Evolutionary conservation across 1,284 basidiomycete genomes (phyloP).

Genomic region (Heterobasidion annosum): DNA sequence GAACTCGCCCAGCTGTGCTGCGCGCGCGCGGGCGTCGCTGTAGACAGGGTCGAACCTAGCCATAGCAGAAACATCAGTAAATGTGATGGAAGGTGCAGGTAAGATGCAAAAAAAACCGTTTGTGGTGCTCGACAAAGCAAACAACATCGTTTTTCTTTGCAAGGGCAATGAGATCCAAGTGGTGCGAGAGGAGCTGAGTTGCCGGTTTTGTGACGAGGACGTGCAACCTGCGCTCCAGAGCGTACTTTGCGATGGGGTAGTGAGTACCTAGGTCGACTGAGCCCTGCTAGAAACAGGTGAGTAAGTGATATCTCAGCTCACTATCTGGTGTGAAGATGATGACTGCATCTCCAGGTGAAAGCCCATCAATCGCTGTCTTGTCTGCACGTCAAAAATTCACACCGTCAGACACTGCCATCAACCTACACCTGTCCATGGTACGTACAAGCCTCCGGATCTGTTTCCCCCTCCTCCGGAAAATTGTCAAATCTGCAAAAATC

Average conservation of each 20-base stretch:
- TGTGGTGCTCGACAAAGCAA: slow-evolving; percentile 89
- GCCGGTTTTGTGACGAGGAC: slow-evolving; percentile 92
- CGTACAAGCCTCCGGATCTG: slow-evolving; percentile 80
- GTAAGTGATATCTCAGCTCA: slow-evolving; percentile 23
- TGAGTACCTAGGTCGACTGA: slow-evolving; percentile 55
- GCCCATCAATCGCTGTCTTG: slow-evolving; percentile 76
- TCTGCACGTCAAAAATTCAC: slow-evolving; percentile 34
- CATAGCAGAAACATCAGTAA: background rate
- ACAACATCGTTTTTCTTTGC: slow-evolving; percentile 76
- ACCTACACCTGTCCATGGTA: background rate
- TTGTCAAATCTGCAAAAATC: slow-evolving; percentile 52
- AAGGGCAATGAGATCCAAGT: slow-evolving; percentile 67
- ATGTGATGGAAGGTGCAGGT: background rate
- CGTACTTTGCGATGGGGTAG: slow-evolving; percentile 78
- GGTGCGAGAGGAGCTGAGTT: slow-evolving; percentile 78
- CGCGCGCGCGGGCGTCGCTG: slow-evolving; percentile 77
- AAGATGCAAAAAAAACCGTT: slow-evolving; percentile 34
- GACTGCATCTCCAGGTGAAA: slow-evolving; percentile 78
- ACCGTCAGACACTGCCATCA: too few species aligned
- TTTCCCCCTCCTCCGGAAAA: slow-evolving; percentile 63
- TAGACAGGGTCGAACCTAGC: slow-evolving; percentile 69
- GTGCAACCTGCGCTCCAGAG: slow-evolving; percentile 77
- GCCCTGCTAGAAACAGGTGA: background rate
- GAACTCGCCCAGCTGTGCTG: slow-evolving; percentile 78
- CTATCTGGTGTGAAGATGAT: slow-evolving; percentile 86